Percentiles rank a stretch among this genome's conserved stretches.
Evolutionary conservation across 140 eudicot species (phyloP).

Genomic region (Ambrosia hybrid): DNA sequence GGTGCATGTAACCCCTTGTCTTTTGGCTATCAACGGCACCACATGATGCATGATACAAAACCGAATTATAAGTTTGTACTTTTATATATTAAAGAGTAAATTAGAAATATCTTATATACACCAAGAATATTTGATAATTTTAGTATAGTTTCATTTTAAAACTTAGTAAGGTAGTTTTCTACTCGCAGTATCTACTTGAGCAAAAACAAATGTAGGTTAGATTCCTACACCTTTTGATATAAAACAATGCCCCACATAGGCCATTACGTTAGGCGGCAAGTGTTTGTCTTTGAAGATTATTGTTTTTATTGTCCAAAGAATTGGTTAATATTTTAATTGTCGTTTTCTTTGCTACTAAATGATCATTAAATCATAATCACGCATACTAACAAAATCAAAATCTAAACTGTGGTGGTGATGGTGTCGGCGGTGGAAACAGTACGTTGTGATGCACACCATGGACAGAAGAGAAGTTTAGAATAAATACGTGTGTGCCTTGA

Average conservation of each 20-base stretch:
- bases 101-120: no score
- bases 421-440: no score
- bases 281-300: conserved; percentile 21
- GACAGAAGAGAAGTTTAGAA: neutral
- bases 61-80: no score
- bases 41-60: no score
- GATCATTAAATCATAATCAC: neutral
- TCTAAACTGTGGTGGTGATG: neutral
- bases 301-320: neutral
- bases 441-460: no score
- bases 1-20: no score
- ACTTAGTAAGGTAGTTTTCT: no score
- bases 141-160: no score
- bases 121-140: no score
- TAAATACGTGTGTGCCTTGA: neutral
- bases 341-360: conserved; percentile 12
- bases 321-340: neutral
- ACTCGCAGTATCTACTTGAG: no score
- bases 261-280: conserved; percentile 19
- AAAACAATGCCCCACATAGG: conserved; percentile 4
- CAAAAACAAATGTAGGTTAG: conserved; percentile 3
- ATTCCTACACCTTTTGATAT: neutral
- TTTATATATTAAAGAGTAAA: no score
- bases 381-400: conserved; percentile 3
- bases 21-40: no score